phyloP scores from a whole-genome alignment of 441 rosid species.

The Kokia cookei region DNA sequence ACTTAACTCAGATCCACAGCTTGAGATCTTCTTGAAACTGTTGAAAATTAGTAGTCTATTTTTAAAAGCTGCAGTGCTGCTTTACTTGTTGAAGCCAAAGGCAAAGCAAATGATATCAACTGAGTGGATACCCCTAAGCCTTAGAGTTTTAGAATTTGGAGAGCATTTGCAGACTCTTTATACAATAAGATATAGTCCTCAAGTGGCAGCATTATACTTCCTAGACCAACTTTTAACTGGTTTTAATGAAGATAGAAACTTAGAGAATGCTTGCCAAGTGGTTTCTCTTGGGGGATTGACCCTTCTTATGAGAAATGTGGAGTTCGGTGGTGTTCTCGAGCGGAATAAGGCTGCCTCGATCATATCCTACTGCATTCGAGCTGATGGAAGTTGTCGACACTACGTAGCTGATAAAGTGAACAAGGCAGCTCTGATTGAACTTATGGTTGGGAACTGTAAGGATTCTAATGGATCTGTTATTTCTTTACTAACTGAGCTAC shows the following conservation, averaged over 20 bases:
- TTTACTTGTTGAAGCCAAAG: conserved; percentile 47
- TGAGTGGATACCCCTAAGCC: conserved; percentile 54
- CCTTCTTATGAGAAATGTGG: conserved; percentile 30
- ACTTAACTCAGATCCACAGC: conserved; percentile 42
- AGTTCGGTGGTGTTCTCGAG: conserved; percentile 26
- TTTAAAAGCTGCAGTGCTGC: conserved; percentile 51
- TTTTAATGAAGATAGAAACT: conserved; percentile 48
- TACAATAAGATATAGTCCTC: conserved; percentile 41
- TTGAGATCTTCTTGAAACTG: conserved; percentile 42
- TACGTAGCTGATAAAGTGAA: conserved; percentile 40
- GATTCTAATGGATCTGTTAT: conserved; percentile 20
- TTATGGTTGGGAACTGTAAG: conserved; percentile 29
- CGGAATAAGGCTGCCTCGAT: conserved; percentile 34
- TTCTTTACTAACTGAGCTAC: conserved; percentile 36
- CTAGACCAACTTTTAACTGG: conserved; percentile 53
- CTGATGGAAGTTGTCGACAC: conserved; percentile 38
- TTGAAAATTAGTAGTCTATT: conserved; percentile 43
- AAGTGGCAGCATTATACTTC: conserved; percentile 49
- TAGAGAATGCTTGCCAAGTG: conserved; percentile 51
- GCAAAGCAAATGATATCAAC: conserved; percentile 61
- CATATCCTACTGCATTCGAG: conserved; percentile 39
- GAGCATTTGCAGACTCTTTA: conserved; percentile 50
- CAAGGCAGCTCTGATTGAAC: conserved; percentile 44
- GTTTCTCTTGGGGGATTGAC: conserved; percentile 50
- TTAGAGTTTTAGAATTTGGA: conserved; percentile 58